Conservation (phyloP, 164 flowering plant species). For the Nelumbo lutea region DNA sequence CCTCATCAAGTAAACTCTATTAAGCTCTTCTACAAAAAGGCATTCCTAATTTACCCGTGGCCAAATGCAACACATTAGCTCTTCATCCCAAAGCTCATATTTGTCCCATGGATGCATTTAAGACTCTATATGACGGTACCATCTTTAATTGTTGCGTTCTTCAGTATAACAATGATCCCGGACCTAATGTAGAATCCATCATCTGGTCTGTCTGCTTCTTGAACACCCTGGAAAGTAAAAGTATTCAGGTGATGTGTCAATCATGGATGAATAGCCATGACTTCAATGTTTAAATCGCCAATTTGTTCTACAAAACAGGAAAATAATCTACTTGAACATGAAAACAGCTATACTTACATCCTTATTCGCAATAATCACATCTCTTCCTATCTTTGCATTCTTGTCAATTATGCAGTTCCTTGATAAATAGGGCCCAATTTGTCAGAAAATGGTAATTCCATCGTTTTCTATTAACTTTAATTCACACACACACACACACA, state of each 20-base stretch:
- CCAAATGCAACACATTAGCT: background rate
- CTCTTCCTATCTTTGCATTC: conserved; percentile 89
- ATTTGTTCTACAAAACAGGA: too few species aligned
- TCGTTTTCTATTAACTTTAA: too few species aligned
- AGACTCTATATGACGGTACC: conserved; percentile 44
- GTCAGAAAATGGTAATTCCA: background rate
- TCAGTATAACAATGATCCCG: conserved; percentile 66
- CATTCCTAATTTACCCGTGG: background rate
- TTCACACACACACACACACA: too few species aligned
- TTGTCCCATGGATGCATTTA: background rate
- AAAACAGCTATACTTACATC: conserved; percentile 48
- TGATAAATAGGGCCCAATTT: background rate
- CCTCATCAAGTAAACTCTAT: background rate
- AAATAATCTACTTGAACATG: too few species aligned
- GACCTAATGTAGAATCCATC: conserved; percentile 91
- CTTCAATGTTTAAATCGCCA: background rate
- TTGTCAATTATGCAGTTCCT: conserved; percentile 97
- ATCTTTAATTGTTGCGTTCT: conserved; percentile 83
- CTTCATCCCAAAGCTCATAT: conserved; percentile 1
- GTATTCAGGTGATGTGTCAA: background rate
- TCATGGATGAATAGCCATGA: background rate
- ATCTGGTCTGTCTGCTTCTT: conserved; percentile 76
- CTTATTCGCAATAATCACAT: conserved; percentile 66
- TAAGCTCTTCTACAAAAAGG: background rate
- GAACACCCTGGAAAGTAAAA: conserved; percentile 49